Evolutionary conservation across 2,329 filamentous ascomycete genomes (phyloP), one percentile per base, ranked within the genome.

Genomic region (Cladosporium sp.): DNA sequence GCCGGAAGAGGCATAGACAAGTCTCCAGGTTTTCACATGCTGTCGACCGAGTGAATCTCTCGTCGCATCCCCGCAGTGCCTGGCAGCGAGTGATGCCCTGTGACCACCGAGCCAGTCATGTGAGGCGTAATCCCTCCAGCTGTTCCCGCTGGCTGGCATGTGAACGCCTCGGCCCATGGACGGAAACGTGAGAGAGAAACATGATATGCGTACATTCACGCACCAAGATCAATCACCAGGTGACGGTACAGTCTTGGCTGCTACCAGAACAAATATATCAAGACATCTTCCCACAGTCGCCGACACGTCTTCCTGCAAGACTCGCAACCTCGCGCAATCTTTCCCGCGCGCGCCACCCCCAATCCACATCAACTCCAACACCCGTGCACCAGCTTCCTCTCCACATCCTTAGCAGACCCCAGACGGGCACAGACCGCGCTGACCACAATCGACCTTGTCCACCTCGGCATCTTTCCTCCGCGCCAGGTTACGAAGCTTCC

Each of bases 391-490:
- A 17, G 22, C 20, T 8, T 11, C 13, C 11, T 24, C 37, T 41
- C 37, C 34, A 24, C 37, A 48, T n/a, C n/a, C 45, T 29, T 27
- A 27, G 22, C 5, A 27, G n/a, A 34, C 45, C 45, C 45, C 45
- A 40, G 45, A 48, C 37, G n/a, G 12, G 22, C 22, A 27, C 22
- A 27, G 22, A 27, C 22, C 9, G 5, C 32, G 45, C 45, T 48
- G 45, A 48, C 45, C 45, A 48, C 17, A 27, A 27, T 27, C 22
- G 27, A n/a, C n/a, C 18, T 41, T 13, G 27, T 32, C 45, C 45
- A 48, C 45, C 45, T 48, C 45, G 45, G 45, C 45, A 48, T 41
- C 45, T 48, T 24, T 24, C 45, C 37, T 30, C 38, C 45, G 45
- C 45, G 36, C 45, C 45, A 48, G 37, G 9, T 24, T 37, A 34